These are phyloP conservation scores for Sugiyamaella novakii DNA, from an alignment of 1,139 yeast genomes.

Conservation along the genomic window DNA sequence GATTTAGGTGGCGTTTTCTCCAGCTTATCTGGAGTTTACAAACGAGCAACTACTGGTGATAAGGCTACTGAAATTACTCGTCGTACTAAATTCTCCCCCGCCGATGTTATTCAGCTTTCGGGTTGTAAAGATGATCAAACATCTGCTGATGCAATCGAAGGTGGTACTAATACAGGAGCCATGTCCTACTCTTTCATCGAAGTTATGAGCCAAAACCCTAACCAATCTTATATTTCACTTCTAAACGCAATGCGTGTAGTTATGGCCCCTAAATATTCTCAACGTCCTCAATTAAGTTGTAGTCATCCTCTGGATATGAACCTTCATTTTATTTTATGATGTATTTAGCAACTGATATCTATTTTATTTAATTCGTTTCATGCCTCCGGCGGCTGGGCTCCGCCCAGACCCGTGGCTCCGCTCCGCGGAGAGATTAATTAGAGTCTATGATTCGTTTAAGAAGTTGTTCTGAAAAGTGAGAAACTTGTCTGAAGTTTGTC, in stretches of 20 bases:
- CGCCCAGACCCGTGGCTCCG: too few relatives aligned
- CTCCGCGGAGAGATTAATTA: conserved; percentile 4
- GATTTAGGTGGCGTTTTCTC: conserved; percentile 59
- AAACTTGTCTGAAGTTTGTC: conserved; percentile 69
- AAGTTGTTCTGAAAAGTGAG: conserved; percentile 55
- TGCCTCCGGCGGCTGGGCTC: too few relatives aligned
- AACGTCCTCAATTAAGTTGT: conserved; percentile 80
- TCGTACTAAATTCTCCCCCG: conserved; percentile 74
- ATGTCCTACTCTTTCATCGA: conserved; percentile 89
- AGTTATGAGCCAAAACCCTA: conserved; percentile 65
- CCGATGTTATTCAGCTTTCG: conserved; percentile 82
- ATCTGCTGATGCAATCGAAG: conserved; percentile 76
- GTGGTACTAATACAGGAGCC: conserved; percentile 85
- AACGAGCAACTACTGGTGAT: conserved; percentile 47
- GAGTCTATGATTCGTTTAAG: conserved; percentile 21
- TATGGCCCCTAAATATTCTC: conserved; percentile 70
- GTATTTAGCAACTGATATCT: conserved; percentile 17
- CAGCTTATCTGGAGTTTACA: conserved; percentile 54
- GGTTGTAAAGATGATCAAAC: conserved; percentile 91
- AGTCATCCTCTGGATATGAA: conserved; percentile 29
- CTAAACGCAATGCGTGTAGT: conserved; percentile 78
- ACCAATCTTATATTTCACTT: conserved; percentile 75
- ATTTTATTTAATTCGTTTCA: too few relatives aligned
- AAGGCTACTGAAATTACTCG: conserved; percentile 49
- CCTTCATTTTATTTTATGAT: conserved; percentile 23